A percentile compares a stretch with the other conserved stretches of the same genome.
Evolutionary conservation across 768 basidiomycete genomes (phyloP).

Genomic region (Tulasnella sp.): DNA sequence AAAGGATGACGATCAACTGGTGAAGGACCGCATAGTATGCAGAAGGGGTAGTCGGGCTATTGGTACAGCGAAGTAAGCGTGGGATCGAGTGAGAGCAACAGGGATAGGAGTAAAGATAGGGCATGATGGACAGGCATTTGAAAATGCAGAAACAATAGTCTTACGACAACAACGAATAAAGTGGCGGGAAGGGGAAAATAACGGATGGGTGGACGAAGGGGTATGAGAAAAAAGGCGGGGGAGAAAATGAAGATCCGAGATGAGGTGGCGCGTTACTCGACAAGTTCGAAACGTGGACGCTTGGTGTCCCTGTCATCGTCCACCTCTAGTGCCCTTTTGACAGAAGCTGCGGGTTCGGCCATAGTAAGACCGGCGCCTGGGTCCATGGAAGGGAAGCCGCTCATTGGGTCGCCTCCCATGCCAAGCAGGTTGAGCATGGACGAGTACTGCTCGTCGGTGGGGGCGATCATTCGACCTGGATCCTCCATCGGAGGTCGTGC

Average conservation of each 20-base stretch:
- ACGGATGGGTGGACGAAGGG: neutral
- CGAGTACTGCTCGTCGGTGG: constrained; percentile 81
- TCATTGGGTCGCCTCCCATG: constrained; percentile 50
- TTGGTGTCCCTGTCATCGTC: constrained; percentile 39
- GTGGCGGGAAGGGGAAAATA: neutral
- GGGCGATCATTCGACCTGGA: constrained; percentile 51
- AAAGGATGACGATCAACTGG: neutral
- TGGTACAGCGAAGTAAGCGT: neutral
- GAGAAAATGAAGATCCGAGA: neutral
- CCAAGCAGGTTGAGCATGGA: constrained; percentile 52
- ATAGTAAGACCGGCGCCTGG: constrained; percentile 1
- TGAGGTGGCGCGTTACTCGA: constrained; percentile 34
- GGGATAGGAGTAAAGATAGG: neutral
- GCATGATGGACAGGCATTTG: neutral
- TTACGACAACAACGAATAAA: neutral
- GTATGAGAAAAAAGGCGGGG: neutral
- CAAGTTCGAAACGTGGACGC: constrained; percentile 47
- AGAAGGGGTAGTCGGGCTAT: neutral
- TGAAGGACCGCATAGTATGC: neutral
- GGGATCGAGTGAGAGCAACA: neutral
- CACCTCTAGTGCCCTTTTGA: constrained; percentile 27
- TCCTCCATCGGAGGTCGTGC: constrained; percentile 26
- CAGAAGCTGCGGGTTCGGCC: constrained; percentile 5
- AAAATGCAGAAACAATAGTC: too few relatives aligned
- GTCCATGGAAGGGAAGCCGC: constrained; percentile 27